phyloP scores from a whole-genome alignment of 2,329 filamentous ascomycete species.

The Apiospora hydei region DNA sequence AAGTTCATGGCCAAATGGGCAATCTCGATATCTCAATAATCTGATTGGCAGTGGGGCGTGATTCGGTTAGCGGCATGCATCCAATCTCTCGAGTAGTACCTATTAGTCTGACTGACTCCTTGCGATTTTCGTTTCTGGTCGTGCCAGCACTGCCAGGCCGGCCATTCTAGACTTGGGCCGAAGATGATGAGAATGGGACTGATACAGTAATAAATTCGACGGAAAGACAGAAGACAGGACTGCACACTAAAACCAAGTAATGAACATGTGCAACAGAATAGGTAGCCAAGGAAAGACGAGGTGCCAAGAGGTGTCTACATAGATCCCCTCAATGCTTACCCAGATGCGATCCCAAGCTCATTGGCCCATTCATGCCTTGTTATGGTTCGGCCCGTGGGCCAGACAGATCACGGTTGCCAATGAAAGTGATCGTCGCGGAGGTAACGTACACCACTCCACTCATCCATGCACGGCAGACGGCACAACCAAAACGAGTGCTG shows the following conservation, averaged over 20 bases:
- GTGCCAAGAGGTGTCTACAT: neutral
- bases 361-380: neutral
- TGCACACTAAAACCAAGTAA: neutral
- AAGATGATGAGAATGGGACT: neutral
- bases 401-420: neutral
- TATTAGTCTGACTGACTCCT: neutral
- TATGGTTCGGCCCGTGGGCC: slow-evolving; percentile 7
- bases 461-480: neutral
- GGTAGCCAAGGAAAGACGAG: neutral
- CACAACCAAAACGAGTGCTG: neutral
- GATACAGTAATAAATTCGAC: neutral
- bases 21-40: neutral
- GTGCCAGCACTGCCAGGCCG: neutral
- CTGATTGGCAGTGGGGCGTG: slow-evolving; percentile 7
- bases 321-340: neutral
- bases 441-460: neutral
- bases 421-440: slow-evolving; percentile 8
- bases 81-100: neutral
- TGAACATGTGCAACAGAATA: too few species aligned
- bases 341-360: neutral
- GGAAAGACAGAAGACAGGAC: neutral
- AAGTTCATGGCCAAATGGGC: neutral
- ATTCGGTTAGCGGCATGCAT: neutral
- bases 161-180: neutral
- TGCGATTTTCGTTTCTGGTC: neutral